Percentiles rank a stretch among this genome's conserved stretches.
phyloP scores from a whole-genome alignment of 1,284 basidiomycete species.

The Cryptococcus deneoformans region DNA sequence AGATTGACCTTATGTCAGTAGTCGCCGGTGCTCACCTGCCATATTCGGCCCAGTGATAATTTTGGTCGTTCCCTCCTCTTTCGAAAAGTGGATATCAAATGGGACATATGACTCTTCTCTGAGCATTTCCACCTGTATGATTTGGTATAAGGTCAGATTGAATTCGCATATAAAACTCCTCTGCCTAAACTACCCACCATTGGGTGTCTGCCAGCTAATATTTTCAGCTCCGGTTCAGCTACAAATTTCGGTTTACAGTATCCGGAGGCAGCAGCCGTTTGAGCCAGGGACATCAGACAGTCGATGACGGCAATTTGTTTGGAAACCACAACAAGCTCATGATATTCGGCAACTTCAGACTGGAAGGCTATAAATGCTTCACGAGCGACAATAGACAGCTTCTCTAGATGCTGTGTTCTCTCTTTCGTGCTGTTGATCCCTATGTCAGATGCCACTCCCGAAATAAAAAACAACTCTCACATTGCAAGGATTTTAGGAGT shows the following conservation, averaged over 20 bases:
- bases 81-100: slow-evolving; percentile 47
- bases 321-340: slow-evolving; percentile 68
- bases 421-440: slow-evolving; percentile 56
- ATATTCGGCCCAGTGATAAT: slow-evolving; percentile 43
- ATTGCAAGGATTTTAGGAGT: slow-evolving; percentile 68
- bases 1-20: neutral
- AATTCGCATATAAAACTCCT: too few species aligned
- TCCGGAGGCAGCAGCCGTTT: slow-evolving; percentile 39
- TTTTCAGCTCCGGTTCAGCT: slow-evolving; percentile 57
- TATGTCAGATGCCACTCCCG: slow-evolving; percentile 3
- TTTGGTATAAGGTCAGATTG: too few species aligned
- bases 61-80: slow-evolving; percentile 46
- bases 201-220: slow-evolving; percentile 59
- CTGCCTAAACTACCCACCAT: slow-evolving; percentile 52
- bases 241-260: slow-evolving; percentile 68
- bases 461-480: slow-evolving; percentile 17
- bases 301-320: slow-evolving; percentile 67
- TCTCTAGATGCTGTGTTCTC: slow-evolving; percentile 74
- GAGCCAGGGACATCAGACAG: slow-evolving; percentile 44
- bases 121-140: slow-evolving; percentile 56
- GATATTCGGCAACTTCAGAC: slow-evolving; percentile 64
- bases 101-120: slow-evolving; percentile 76
- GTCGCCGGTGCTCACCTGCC: slow-evolving; percentile 49
- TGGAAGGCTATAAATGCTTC: slow-evolving; percentile 68
- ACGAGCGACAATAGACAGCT: slow-evolving; percentile 62